Evolutionary conservation across 2,329 filamentous ascomycete species (phyloP).

Genomic region (Rhytidhysteron rufulum): DNA sequence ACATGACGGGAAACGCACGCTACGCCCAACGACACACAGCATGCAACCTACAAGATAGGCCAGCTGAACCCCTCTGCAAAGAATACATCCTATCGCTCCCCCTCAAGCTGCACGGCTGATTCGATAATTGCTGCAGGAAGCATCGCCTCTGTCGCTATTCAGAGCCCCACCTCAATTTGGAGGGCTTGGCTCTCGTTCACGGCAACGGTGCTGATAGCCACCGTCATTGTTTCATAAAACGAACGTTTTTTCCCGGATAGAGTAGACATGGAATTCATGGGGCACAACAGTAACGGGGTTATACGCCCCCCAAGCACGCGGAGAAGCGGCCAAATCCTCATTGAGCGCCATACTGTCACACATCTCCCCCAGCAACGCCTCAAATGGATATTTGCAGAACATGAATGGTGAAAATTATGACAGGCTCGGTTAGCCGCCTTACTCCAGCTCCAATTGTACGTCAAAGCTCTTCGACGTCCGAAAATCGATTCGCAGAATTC

Average conservation of each 20-base stretch:
- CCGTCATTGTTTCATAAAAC: constrained; percentile 21
- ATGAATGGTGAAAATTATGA: constrained; percentile 8
- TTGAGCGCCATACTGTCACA: constrained; percentile 23
- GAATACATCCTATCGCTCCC: too few relatives aligned
- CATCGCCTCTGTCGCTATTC: neutral
- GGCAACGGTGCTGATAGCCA: neutral
- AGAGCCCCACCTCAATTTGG: neutral
- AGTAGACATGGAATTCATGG: constrained; percentile 20
- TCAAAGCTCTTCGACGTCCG: constrained; percentile 4
- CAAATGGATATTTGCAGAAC: constrained; percentile 17
- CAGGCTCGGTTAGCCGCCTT: constrained; percentile 16
- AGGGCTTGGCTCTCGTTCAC: neutral
- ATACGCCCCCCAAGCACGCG: constrained; percentile 30
- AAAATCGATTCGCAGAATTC: constrained; percentile 6
- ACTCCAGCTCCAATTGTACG: constrained; percentile 11
- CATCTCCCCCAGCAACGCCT: constrained; percentile 14
- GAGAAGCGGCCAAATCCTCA: constrained; percentile 20
- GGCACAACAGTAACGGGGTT: constrained; percentile 15
- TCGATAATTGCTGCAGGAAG: neutral
- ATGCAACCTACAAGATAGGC: constrained; percentile 22
- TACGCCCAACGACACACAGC: constrained; percentile 20
- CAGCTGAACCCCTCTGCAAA: too few relatives aligned
- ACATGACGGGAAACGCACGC: constrained; percentile 12
- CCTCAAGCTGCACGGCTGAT: constrained; percentile 8
- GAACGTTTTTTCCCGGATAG: constrained; percentile 14